Base-by-base conservation (phyloP, 2,329 filamentous ascomycete species). In the Cladobotryum mycophilum region DNA sequence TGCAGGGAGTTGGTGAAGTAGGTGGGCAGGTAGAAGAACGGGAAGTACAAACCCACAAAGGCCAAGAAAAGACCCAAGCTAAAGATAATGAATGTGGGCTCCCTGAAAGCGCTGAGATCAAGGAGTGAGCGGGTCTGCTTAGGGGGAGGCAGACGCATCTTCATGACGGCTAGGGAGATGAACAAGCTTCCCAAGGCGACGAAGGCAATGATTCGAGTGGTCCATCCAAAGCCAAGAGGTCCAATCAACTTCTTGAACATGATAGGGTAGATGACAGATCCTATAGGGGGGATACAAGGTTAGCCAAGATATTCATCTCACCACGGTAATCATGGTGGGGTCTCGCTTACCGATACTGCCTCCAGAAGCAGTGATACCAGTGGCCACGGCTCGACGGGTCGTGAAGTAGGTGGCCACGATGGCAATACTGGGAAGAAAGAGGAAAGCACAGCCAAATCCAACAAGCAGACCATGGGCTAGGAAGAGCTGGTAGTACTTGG, bases 11-110 rank as follows among this genome's bases (percentile, higher is more conserved):
- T 18, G 37, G 37, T 18, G 37, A 15, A 40, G 37, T 37, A 64
- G 18, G 41, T 43, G 12, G 41, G 41, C n/a, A 76, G 64, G 52
- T 73, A 77, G 62, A 75, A 78, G 49, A 75, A 71, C 0, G 71
- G 72, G 38, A 72, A 65, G 53, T 68, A 71, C 14, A 72, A 60
- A 1, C 60, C 63, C 55, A 68, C 58, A 52, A 70, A 68, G 48
- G 60, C 63, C 44, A 71, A 54, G 47, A 64, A 67, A 56, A 68
- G 63, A 25, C 61, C 62, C 3, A 63, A 22, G 11, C 61, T 59
- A 40, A 69, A 68, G 30, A 70, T 55, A 0, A 70, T 50, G 22
- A 70, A 72, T 0, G 67, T 59, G 0, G 61, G 44, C 38, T 78
- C 72, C 11, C 53, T 65, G 40, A 79, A 73, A 0, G 75, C 74